Evolutionary conservation across 1,284 basidiomycete species (phyloP).

Genomic region (Volvariella surrecta): DNA sequence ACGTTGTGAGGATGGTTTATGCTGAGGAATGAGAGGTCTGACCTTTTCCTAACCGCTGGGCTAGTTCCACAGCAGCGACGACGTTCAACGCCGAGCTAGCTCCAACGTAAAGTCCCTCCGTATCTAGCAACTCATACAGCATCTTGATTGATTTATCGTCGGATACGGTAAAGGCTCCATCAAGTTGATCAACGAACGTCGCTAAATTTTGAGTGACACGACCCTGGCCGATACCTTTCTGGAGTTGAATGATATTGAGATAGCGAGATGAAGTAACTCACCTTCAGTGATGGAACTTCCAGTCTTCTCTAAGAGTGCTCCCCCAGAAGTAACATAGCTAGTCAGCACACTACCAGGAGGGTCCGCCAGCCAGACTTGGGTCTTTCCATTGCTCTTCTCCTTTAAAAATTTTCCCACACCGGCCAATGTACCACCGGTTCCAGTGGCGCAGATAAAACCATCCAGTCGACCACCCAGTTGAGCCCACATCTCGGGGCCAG

Average conservation of each 20-base stretch:
- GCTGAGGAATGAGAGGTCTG: conserved; percentile 14
- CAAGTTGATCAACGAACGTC: conserved; percentile 74
- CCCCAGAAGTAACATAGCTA: conserved; percentile 78
- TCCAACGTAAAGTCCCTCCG: conserved; percentile 95
- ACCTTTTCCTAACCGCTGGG: conserved; percentile 79
- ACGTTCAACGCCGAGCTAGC: conserved; percentile 95
- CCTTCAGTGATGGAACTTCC: conserved; percentile 97
- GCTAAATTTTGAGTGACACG: conserved; percentile 92
- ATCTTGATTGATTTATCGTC: conserved; percentile 90
- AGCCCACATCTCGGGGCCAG: conserved; percentile 96
- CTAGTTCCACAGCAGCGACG: conserved; percentile 87
- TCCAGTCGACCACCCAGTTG: conserved; percentile 80
- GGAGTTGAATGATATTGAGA: conserved; percentile 4
- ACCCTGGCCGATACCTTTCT: conserved; percentile 90
- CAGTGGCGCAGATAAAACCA: conserved; percentile 90
- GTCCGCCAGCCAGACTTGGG: conserved; percentile 92
- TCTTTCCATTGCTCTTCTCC: conserved; percentile 75
- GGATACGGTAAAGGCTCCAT: conserved; percentile 80
- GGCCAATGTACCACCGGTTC: conserved; percentile 93
- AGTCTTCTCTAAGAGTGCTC: conserved; percentile 70
- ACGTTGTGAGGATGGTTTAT: not conserved
- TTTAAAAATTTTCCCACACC: conserved; percentile 83
- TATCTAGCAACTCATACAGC: conserved; percentile 89
- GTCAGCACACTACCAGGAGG: conserved; percentile 93
- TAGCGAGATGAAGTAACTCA: conserved; percentile 20